Evolutionary conservation across 129 eudicot species (phyloP), one percentile per base, ranked within the genome.

Genomic region (Silybum marianum): DNA sequence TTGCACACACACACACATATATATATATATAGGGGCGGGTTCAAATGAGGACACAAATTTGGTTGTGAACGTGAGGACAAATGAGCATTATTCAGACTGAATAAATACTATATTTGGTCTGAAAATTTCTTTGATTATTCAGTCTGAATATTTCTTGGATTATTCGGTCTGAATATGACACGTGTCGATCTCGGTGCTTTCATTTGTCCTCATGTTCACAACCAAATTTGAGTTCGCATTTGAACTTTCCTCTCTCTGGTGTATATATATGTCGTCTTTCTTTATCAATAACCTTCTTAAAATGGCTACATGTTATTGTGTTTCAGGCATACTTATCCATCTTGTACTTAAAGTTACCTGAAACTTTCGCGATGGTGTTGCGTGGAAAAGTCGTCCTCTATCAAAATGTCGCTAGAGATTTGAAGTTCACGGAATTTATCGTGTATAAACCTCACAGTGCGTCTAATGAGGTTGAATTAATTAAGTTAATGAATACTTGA

Each of bases 281-380:
- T 8, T 69, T 21, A 75, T 74, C 34, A 40, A 28, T 69, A 26
- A 32, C 46, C 25, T 74, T 44, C 14, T 26, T 40, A 78, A 72
- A 72, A 72, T 74, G 66, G n/a, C 39, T 48, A 36, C 46, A 23
- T 82, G 34, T 19, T 42, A 66, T 60, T 72, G 12, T 69, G 26
- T 79, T 76, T 58, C 91, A 95, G 98, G 97, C 89, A 63, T 95
- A 92, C 87, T 87, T 88, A 76, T 92, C 98, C 24, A 65, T 95
- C 73, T 83, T 95, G 82, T 95, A 95, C 84, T 83, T 95, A 85
- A 88, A 91, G 51, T 23, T 92, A 73, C 97, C 98, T 9, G 82
- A 85, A 67, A 89, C 75, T 26, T 95, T 92, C 80, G 74, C 63
- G 63, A 90, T 92, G 22, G 14, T 85, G 30, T 83, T 95, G 83